These are phyloP conservation scores for Pleurotus tuber-regium DNA, from an alignment of 768 basidiomycete species.

Conservation along the genomic window DNA sequence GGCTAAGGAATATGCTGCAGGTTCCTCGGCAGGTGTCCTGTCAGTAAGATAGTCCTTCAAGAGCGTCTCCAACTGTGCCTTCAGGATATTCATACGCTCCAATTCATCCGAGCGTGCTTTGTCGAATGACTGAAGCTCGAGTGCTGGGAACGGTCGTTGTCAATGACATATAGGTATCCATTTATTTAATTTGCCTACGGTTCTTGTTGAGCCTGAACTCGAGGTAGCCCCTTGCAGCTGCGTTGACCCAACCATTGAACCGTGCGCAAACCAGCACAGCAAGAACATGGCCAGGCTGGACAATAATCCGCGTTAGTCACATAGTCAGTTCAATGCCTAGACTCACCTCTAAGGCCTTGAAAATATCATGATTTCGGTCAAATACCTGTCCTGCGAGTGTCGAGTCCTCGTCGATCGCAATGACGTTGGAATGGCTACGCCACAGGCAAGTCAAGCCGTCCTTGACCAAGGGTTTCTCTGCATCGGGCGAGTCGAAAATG, in stretches of 20 bases:
- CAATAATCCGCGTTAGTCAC: no score
- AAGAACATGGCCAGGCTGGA: slow-evolving; percentile 28
- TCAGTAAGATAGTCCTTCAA: neutral
- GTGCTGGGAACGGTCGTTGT: no score
- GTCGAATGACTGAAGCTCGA: neutral
- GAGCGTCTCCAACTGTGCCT: neutral
- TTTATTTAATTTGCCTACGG: no score
- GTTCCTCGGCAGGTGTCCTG: neutral
- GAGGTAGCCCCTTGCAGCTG: slow-evolving; percentile 24
- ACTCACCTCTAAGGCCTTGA: slow-evolving; percentile 18
- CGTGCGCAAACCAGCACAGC: slow-evolving; percentile 28
- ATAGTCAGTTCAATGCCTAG: no score
- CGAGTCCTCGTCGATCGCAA: slow-evolving; percentile 11
- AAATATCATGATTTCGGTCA: slow-evolving; percentile 15
- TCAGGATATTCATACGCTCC: neutral
- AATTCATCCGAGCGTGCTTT: neutral
- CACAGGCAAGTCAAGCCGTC: slow-evolving; percentile 25
- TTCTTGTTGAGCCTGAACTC: slow-evolving; percentile 25
- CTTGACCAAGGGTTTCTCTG: slow-evolving; percentile 21
- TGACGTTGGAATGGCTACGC: slow-evolving; percentile 24
- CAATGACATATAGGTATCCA: no score
- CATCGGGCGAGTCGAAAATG: slow-evolving; percentile 23
- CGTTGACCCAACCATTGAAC: slow-evolving; percentile 27
- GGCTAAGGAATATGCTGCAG: neutral
- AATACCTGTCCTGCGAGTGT: slow-evolving; percentile 19